Base-by-base conservation (phyloP, 208 protist genomes). In the Tritrichomonas foetus region DNA sequence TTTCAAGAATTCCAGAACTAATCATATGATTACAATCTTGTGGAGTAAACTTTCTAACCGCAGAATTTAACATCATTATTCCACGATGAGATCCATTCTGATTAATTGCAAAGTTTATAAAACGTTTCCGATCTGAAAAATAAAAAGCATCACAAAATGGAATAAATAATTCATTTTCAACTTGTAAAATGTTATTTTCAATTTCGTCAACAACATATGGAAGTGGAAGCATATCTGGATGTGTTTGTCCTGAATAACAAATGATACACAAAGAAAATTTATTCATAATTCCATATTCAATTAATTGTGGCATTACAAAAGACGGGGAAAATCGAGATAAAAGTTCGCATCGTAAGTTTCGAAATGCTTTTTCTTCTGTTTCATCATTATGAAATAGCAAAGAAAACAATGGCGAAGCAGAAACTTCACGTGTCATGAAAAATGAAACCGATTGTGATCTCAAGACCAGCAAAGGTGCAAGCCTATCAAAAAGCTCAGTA, bases 271-370 rank as follows among this genome's bases (percentile, higher is more conserved):
- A 49, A 16, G 27, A 27, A 36, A 89, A 89, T 57, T 89, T 89
- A 0, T 25, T 47, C 1, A 33, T 22, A 3, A 89, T 16, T 33
- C 47, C 47, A 2, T n/a, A 13, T 5, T 89, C 78, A 33, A 89
- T 61, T 13, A 89, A 36, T 36, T 89, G 41, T 9, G 78, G 78
- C 1, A 89, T 89, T 20, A 89, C 78, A 36, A 89, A 89, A 89
- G 53, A 57, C 0, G 78, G 78, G 36, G 41, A 20, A 57, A 89
- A 89, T 33, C 78, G 9, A 33, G 78, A 25, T 57, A 89, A 33
- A 0, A 89, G 33, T 33, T 89, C 78, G 57, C 78, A 25, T 36
- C 78, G 9, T 33, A 89, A 1, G 20, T 57, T 44, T n/a, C 44
- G 14, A 57, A 89, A 11, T n/a, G 33, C 14, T 36, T 30, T 33